Conservation (phyloP, 768 basidiomycete genomes). For the Macrolepiota dolichaula region DNA sequence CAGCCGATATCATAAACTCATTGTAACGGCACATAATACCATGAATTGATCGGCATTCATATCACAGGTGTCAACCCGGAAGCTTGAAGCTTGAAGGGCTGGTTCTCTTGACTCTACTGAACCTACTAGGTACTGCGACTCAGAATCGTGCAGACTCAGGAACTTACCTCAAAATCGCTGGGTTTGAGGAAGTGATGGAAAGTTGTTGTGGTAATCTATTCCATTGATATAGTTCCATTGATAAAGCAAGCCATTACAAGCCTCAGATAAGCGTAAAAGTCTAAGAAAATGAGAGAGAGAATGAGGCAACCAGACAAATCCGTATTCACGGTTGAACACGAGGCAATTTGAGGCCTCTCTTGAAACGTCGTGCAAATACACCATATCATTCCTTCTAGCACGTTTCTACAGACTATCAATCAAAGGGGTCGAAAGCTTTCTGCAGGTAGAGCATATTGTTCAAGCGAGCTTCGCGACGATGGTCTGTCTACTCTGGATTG, state of each 20-base stretch:
- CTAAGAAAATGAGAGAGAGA: background rate
- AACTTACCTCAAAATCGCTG: background rate
- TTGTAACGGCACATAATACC: background rate
- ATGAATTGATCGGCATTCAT: slow-evolving; percentile 5
- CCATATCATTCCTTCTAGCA: background rate
- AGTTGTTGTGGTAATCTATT: background rate
- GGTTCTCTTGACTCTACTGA: background rate
- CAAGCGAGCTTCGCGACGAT: no score
- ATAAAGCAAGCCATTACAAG: no score
- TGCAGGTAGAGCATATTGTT: background rate
- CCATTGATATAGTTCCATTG: background rate
- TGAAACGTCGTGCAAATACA: background rate
- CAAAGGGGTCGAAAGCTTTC: no score
- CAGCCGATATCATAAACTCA: background rate
- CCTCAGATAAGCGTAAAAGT: background rate
- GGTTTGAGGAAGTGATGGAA: background rate
- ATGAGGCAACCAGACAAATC: background rate
- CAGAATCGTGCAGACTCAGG: background rate
- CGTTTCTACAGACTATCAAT: no score
- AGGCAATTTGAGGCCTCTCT: background rate
- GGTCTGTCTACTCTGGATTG: no score
- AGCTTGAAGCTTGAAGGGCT: background rate
- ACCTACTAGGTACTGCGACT: background rate
- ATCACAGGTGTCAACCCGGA: background rate
- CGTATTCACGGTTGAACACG: background rate